Percentiles rank a stretch among this genome's conserved stretches.
Conservation (phyloP, 139 green algal species). For the Raphidocelis subcapitata region DNA sequence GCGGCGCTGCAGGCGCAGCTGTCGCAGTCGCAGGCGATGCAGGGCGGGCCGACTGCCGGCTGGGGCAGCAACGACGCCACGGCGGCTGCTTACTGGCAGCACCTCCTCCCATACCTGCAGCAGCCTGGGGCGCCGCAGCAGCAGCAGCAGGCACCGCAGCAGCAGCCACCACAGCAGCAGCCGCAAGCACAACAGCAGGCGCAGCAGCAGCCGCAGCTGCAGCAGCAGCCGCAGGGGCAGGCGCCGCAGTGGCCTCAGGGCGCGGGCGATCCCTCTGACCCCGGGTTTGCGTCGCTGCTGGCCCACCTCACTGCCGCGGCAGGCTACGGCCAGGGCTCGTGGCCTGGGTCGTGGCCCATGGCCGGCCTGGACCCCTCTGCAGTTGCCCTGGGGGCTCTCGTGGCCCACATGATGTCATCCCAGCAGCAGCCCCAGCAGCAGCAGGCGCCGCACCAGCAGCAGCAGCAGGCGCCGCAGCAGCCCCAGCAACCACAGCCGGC, state of each 20-base stretch:
- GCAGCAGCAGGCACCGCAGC: too few relatives aligned
- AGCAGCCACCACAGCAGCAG: too few relatives aligned
- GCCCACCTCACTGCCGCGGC: too few relatives aligned
- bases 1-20: constrained; percentile 2
- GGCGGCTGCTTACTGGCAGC: neutral
- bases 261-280: too few relatives aligned
- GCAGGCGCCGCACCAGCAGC: neutral
- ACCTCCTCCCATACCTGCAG: neutral
- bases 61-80: neutral
- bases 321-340: neutral
- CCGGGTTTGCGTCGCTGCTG: too few relatives aligned
- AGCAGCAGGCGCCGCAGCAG: neutral
- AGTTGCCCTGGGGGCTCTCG: neutral
- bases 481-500: neutral
- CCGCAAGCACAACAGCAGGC: too few relatives aligned
- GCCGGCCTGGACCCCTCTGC: neutral
- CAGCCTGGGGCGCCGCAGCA: neutral
- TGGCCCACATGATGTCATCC: neutral
- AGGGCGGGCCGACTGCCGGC: neutral
- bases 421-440: neutral
- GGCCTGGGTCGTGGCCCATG: neutral
- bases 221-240: too few relatives aligned
- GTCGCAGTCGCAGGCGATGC: neutral
- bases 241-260: too few relatives aligned
- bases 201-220: too few relatives aligned